phyloP scores from a whole-genome alignment of 331 rosid species.

The Malus hybrid region DNA sequence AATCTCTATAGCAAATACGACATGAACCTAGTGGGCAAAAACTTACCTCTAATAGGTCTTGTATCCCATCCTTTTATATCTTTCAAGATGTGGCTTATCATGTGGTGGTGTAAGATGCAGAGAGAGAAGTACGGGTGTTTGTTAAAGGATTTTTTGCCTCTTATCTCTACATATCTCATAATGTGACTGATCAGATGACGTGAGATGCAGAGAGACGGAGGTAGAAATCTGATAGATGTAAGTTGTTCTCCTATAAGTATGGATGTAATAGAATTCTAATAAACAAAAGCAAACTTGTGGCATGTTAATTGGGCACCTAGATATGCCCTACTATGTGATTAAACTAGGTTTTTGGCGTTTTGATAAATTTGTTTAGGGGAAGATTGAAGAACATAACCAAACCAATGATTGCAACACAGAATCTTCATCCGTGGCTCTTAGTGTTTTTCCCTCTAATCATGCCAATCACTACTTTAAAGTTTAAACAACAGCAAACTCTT shows the following conservation, averaged over 20 bases:
- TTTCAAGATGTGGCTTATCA: too few species aligned
- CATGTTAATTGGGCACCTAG: not conserved
- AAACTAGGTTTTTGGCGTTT: not conserved
- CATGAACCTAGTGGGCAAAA: not conserved
- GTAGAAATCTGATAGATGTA: not conserved
- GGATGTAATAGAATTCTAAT: not conserved
- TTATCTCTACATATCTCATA: too few species aligned
- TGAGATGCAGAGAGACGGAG: too few species aligned
- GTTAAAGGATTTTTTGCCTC: too few species aligned
- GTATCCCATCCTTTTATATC: too few species aligned
- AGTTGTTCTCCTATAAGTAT: not conserved
- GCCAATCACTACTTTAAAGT: not conserved
- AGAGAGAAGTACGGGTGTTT: too few species aligned
- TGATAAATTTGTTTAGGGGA: not conserved
- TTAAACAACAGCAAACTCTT: not conserved
- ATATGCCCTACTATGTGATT: not conserved
- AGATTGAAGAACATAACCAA: conserved; percentile 7
- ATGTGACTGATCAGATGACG: too few species aligned
- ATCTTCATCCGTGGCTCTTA: conserved; percentile 6
- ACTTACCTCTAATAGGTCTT: too few species aligned
- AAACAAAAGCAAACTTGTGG: not conserved
- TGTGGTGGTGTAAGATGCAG: too few species aligned
- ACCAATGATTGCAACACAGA: conserved; percentile 8
- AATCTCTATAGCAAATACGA: not conserved
- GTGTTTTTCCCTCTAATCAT: not conserved